Conservation (phyloP, 768 basidiomycete genomes). For the Sutorius australiensis region DNA sequence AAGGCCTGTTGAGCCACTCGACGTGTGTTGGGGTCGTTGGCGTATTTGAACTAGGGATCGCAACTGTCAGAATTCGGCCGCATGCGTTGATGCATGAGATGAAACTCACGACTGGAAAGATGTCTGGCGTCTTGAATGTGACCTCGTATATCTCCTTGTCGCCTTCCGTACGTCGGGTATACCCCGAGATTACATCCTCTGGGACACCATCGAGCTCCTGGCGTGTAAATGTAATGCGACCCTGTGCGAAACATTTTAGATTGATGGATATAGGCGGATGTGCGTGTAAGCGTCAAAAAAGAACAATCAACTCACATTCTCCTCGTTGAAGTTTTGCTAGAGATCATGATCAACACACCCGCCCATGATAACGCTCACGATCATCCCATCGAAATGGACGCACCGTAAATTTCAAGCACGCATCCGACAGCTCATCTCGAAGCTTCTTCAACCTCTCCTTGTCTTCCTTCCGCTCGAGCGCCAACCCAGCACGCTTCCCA, state of each 20-base stretch:
- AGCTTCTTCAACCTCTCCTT: constrained; percentile 52
- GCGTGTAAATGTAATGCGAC: constrained; percentile 56
- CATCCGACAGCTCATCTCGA: constrained; percentile 75
- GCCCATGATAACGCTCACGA: background rate
- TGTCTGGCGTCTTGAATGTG: constrained; percentile 80
- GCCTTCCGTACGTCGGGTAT: constrained; percentile 58
- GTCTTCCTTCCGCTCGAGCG: constrained; percentile 57
- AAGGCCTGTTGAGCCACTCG: constrained; percentile 60
- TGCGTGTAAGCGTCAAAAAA: background rate
- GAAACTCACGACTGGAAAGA: constrained; percentile 63
- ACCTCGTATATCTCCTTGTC: constrained; percentile 62
- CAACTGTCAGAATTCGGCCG: background rate
- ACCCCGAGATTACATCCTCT: constrained; percentile 74
- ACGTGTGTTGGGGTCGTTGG: constrained; percentile 66
- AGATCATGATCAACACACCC: background rate
- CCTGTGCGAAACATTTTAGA: constrained; percentile 38
- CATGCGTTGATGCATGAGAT: background rate
- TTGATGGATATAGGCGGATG: background rate
- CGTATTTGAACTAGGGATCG: constrained; percentile 67
- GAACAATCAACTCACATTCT: constrained; percentile 48
- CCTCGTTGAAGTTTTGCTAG: constrained; percentile 89
- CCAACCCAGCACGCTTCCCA: constrained; percentile 76
- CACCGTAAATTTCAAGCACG: constrained; percentile 76
- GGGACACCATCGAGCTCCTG: constrained; percentile 83
- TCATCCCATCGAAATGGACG: constrained; percentile 18